Evolutionary conservation across 352 stramenopile genomes (phyloP).

Genomic region (Globisporangium polare): DNA sequence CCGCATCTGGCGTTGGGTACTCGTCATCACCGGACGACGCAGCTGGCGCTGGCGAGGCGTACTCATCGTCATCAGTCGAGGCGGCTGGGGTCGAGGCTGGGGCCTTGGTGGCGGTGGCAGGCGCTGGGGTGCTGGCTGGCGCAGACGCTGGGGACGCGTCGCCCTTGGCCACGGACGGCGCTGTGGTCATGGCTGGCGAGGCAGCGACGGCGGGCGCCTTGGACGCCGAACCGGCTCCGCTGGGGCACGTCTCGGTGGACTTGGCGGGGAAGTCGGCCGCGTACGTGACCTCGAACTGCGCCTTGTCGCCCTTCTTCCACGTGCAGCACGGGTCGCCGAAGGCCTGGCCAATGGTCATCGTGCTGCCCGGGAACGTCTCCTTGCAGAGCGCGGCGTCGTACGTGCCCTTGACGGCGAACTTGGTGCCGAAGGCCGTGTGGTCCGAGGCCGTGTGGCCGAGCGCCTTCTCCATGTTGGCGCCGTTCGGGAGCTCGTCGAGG

Average conservation of each 20-base stretch:
- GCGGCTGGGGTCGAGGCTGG: not conserved
- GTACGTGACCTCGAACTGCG: conserved; percentile 24
- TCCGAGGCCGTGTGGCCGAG: conserved; percentile 9
- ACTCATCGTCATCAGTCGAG: not conserved
- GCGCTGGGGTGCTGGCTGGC: too few species aligned
- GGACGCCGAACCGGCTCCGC: not conserved
- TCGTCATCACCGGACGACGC: not conserved
- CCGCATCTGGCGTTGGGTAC: not conserved
- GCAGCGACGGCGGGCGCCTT: not conserved
- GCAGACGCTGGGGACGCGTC: not conserved
- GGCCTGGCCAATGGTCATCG: conserved; percentile 29
- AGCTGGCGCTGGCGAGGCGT: not conserved
- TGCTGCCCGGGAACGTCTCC: conserved; percentile 28
- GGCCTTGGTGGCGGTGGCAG: not conserved
- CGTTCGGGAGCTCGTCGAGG: conserved; percentile 18
- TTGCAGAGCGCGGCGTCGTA: conserved; percentile 34
- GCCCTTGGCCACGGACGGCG: not conserved
- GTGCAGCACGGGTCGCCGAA: conserved; percentile 29
- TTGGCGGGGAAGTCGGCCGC: not conserved
- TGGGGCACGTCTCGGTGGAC: conserved; percentile 1
- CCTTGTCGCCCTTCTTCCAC: conserved; percentile 28
- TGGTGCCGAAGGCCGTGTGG: conserved; percentile 13
- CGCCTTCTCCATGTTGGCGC: conserved; percentile 11
- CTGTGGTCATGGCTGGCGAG: not conserved
- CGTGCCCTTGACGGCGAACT: conserved; percentile 16